Evolutionary conservation across 805 yeast genomes (phyloP).

Genomic region (Candida bentonensis): DNA sequence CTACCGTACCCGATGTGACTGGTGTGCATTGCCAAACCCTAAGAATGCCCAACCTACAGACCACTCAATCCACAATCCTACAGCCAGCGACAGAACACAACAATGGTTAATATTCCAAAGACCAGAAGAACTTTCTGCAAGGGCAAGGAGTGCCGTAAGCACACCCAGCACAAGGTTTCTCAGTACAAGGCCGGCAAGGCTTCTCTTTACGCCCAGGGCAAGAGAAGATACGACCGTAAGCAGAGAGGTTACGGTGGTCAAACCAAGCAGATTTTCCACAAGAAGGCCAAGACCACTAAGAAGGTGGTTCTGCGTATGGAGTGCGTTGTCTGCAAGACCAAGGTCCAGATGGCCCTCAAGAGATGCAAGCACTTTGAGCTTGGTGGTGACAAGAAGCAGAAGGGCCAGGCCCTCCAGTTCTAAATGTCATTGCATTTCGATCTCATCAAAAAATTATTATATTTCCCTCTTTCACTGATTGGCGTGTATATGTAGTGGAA

Average conservation of each 20-base stretch:
- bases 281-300: constrained; percentile 99
- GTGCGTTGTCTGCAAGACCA: constrained; percentile 97
- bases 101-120: constrained; percentile 97
- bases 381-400: constrained; percentile 99
- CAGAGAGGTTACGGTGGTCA: constrained; percentile 99
- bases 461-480: not conserved
- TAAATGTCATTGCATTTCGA: constrained; percentile 26
- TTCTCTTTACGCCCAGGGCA: constrained; percentile 98
- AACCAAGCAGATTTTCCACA: constrained; percentile 99
- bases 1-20: not conserved
- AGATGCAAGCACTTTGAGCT: constrained; percentile 99
- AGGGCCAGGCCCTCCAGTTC: constrained; percentile 99
- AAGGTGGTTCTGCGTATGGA: constrained; percentile 98
- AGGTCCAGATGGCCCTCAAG: constrained; percentile 94
- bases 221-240: constrained; percentile 99
- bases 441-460: not conserved
- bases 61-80: not conserved
- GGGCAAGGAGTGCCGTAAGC: constrained; percentile 98
- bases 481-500: not conserved
- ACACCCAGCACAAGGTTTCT: constrained; percentile 99
- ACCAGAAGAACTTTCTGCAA: constrained; percentile 99
- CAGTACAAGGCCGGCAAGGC: constrained; percentile 99
- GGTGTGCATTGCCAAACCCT: not conserved
- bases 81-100: constrained; percentile 5
- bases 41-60: not conserved